A percentile compares a stretch with the other conserved stretches of the same genome.
phyloP scores from a whole-genome alignment of 495 filamentous ascomycete species.

The Podospora pseudoanserina region DNA sequence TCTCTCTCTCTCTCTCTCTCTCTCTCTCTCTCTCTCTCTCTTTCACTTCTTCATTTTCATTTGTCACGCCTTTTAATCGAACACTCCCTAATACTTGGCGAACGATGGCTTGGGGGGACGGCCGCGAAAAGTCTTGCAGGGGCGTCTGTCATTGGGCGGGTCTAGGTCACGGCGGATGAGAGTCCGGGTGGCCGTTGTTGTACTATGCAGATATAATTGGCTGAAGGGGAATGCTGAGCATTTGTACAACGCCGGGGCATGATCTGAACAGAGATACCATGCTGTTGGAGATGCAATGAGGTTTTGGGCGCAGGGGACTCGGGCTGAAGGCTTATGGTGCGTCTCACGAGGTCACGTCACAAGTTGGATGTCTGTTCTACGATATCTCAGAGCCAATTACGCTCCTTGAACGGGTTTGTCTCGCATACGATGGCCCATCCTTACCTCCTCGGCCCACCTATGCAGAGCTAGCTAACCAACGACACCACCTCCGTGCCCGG shows the following conservation, averaged over 20 bases:
- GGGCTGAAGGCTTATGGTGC: background rate
- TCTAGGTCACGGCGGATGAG: conserved; percentile 26
- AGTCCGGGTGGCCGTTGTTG: conserved; percentile 18
- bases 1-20: conserved; percentile 35
- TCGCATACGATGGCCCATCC: background rate
- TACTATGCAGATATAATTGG: conserved; percentile 8
- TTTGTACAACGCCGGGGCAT: conserved; percentile 16
- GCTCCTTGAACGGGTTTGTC: background rate
- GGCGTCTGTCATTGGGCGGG: conserved; percentile 11
- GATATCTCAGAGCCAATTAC: background rate
- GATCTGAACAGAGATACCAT: conserved; percentile 20
- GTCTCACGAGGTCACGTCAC: conserved; percentile 1
- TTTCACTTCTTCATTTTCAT: conserved; percentile 32
- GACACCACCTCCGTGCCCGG: background rate
- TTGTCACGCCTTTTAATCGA: conserved; percentile 50
- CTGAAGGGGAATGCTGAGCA: conserved; percentile 7
- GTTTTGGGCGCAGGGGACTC: conserved; percentile 6
- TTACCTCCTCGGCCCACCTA: background rate
- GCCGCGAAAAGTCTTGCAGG: conserved; percentile 24
- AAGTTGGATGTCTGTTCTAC: conserved; percentile 4
- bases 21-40: conserved; percentile 35
- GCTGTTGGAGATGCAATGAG: conserved; percentile 14
- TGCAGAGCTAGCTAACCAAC: background rate
- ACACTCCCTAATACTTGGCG: conserved; percentile 43
- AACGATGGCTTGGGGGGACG: conserved; percentile 28